Percentiles rank a stretch among this genome's conserved stretches.
These are phyloP conservation scores for Sanghuangporus sanghuang DNA, from an alignment of 1,284 basidiomycete species.

Conservation along the genomic window DNA sequence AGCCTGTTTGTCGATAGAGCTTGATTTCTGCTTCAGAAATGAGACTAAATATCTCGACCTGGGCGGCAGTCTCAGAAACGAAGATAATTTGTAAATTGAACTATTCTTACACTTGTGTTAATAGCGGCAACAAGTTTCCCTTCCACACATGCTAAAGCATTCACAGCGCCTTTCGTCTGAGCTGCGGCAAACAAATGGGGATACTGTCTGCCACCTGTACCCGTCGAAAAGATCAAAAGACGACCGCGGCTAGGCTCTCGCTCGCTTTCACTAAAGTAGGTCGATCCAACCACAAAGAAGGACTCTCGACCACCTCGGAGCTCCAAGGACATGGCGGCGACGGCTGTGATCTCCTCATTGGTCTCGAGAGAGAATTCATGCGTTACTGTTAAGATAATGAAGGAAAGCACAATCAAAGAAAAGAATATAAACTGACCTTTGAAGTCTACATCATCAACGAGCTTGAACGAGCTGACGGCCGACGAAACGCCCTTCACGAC, in stretches of 20 bases:
- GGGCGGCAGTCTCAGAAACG: background rate
- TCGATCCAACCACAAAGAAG: constrained; percentile 59
- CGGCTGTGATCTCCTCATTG: constrained; percentile 56
- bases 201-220: constrained; percentile 20
- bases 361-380: constrained; percentile 46
- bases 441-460: constrained; percentile 65
- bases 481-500: constrained; percentile 49
- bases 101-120: constrained; percentile 61
- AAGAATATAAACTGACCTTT: constrained; percentile 41
- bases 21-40: constrained; percentile 26
- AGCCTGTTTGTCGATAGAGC: constrained; percentile 47
- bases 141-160: constrained; percentile 43
- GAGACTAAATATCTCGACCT: constrained; percentile 47
- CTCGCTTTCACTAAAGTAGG: constrained; percentile 43
- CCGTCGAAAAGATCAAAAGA: constrained; percentile 45
- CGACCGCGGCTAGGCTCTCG: constrained; percentile 55
- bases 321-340: constrained; percentile 36
- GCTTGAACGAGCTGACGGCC: constrained; percentile 53
- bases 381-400: constrained; percentile 35
- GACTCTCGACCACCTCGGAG: constrained; percentile 27
- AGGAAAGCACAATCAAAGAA: constrained; percentile 6
- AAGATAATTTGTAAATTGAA: background rate
- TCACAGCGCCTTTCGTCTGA: constrained; percentile 56
- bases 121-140: constrained; percentile 62
- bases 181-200: constrained; percentile 35